phyloP scores from a whole-genome alignment of 208 protist genomes.

The Leishmania amazonensis region DNA sequence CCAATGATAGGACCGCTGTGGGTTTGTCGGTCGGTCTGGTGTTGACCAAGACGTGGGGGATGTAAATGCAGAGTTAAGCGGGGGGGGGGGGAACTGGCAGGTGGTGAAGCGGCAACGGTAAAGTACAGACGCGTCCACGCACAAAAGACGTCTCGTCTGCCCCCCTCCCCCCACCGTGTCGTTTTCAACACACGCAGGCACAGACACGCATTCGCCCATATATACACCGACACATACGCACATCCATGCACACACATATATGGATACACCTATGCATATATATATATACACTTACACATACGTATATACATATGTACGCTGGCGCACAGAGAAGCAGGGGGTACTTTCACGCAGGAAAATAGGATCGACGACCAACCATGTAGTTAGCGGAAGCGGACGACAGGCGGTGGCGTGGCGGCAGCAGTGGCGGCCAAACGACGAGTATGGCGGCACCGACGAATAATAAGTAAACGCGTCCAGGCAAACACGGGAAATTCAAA shows the following conservation, averaged over 20 bases:
- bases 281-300: too few species aligned
- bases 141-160: neutral
- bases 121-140: neutral
- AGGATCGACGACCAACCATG: neutral
- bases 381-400: neutral
- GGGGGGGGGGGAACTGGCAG: neutral
- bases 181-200: neutral
- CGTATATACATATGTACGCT: too few species aligned
- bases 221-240: neutral
- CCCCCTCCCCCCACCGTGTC: neutral
- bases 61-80: neutral
- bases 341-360: neutral
- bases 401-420: neutral
- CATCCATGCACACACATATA: neutral
- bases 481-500: neutral
- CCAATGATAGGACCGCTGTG: neutral
- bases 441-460: neutral
- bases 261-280: too few species aligned
- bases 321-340: neutral
- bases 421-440: neutral
- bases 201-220: neutral
- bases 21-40: neutral
- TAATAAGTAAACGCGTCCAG: neutral
- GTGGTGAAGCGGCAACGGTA: neutral
- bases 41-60: neutral